A percentile compares a stretch with the other conserved stretches of the same genome.
These are phyloP conservation scores for Aspergillaceae sp. DNA, from an alignment of 2,329 filamentous ascomycete genomes.

Conservation along the genomic window DNA sequence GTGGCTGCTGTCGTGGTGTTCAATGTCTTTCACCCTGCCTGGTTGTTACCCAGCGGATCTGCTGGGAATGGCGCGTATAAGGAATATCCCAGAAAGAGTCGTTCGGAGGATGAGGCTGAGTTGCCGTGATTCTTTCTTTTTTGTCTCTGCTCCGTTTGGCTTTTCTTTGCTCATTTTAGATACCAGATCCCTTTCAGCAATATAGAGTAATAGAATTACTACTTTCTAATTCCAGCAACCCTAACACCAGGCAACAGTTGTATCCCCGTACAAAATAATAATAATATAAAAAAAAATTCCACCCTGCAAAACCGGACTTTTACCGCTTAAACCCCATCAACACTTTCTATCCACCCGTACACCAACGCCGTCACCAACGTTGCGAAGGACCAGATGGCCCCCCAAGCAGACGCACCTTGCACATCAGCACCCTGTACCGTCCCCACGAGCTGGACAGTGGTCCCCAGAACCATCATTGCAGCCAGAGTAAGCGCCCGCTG, in stretches of 20 bases:
- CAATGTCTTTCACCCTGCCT: constrained; percentile 38
- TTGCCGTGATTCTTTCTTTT: neutral
- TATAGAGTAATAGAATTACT: neutral
- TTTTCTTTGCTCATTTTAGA: neutral
- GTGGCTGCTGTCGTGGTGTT: constrained; percentile 39
- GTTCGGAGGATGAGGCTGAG: neutral
- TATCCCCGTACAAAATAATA: neutral
- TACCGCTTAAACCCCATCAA: constrained; percentile 23
- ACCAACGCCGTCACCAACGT: constrained; percentile 19
- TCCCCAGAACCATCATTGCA: constrained; percentile 41
- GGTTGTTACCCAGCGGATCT: constrained; percentile 23
- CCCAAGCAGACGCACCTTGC: constrained; percentile 63
- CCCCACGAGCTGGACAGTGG: constrained; percentile 56
- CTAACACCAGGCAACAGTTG: neutral
- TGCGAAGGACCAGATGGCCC: constrained; percentile 61
- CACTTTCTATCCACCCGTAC: constrained; percentile 35
- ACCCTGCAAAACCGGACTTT: too few relatives aligned
- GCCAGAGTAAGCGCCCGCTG: constrained; percentile 51
- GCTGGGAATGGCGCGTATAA: neutral
- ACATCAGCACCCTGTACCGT: constrained; percentile 63
- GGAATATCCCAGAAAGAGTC: neutral
- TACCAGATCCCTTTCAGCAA: neutral
- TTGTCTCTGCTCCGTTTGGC: too few relatives aligned
- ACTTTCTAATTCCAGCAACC: neutral
- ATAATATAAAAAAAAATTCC: neutral